Conservation (phyloP, 2,329 filamentous ascomycete genomes). For the Xylogone sp. region DNA sequence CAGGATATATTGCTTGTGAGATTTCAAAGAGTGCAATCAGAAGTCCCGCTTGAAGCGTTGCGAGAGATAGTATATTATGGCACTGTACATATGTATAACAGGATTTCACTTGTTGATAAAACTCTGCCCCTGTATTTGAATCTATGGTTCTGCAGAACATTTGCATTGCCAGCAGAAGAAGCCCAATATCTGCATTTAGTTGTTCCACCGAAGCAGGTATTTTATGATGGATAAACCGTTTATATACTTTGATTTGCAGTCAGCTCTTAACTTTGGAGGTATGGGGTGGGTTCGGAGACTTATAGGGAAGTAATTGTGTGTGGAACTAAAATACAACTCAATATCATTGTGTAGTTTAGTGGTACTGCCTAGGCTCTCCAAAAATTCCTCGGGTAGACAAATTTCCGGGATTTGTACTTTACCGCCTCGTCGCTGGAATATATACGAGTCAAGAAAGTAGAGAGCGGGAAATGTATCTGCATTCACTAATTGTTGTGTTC, state of each 20-base stretch:
- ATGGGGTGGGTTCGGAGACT: neutral
- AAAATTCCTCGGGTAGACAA: neutral
- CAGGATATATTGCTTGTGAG: constrained; percentile 5
- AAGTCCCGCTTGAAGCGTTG: constrained; percentile 6
- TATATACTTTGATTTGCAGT: neutral
- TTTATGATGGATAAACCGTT: neutral
- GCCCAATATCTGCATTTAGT: neutral
- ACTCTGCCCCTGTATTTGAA: neutral
- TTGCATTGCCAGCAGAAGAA: neutral
- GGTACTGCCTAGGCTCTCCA: neutral
- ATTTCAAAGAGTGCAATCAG: constrained; percentile 12
- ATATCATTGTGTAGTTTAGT: neutral
- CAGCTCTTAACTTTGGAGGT: neutral
- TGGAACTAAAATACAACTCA: neutral
- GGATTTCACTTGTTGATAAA: neutral
- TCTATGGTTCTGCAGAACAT: neutral
- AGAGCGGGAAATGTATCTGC: neutral
- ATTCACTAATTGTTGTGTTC: neutral
- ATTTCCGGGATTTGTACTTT: neutral
- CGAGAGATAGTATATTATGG: neutral
- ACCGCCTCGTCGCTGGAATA: neutral
- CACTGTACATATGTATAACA: neutral
- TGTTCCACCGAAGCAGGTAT: neutral
- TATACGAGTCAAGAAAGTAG: neutral
- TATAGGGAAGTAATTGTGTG: neutral